A percentile compares a stretch with the other conserved stretches of the same genome.
These are phyloP conservation scores for Coprinopsis strossmayeri DNA, from an alignment of 768 basidiomycete species.

Conservation along the genomic window DNA sequence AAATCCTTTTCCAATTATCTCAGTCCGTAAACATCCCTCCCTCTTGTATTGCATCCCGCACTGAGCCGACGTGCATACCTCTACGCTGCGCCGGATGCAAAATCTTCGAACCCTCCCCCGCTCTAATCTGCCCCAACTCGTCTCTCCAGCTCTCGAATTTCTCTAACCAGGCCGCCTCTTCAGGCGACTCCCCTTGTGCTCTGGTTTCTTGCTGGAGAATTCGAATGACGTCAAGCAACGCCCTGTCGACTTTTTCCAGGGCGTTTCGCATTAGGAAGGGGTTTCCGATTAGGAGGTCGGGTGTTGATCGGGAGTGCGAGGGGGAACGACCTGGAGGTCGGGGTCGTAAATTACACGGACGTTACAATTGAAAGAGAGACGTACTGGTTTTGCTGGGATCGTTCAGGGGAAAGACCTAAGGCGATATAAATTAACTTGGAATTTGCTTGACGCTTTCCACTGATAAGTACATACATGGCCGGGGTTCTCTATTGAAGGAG, in stretches of 20 bases:
- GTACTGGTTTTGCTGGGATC: slow-evolving; percentile 32
- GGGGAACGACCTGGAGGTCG: slow-evolving; percentile 17
- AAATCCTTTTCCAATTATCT: too few species aligned
- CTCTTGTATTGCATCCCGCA: slow-evolving; percentile 11
- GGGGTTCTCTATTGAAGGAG: slow-evolving; percentile 39
- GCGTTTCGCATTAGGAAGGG: slow-evolving; percentile 39
- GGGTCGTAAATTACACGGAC: too few species aligned
- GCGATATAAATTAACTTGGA: neutral
- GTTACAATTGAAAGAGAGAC: too few species aligned
- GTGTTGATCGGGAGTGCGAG: slow-evolving; percentile 17
- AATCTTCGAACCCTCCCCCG: slow-evolving; percentile 10
- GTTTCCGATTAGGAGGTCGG: slow-evolving; percentile 33
- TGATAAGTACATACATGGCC: slow-evolving; percentile 26
- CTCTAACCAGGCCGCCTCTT: slow-evolving; percentile 26
- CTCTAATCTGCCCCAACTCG: slow-evolving; percentile 30
- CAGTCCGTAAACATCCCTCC: slow-evolving; percentile 32
- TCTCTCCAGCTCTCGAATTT: slow-evolving; percentile 38
- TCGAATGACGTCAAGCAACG: slow-evolving; percentile 35
- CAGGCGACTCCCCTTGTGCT: slow-evolving; percentile 26
- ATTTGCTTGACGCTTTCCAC: neutral
- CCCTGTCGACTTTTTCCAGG: slow-evolving; percentile 36
- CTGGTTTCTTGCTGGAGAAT: slow-evolving; percentile 38
- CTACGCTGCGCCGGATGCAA: neutral
- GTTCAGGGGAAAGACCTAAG: slow-evolving; percentile 42
- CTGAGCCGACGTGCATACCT: neutral